Conservation (phyloP, 2,329 filamentous ascomycete species). For the Epicoccum sorghinum region DNA sequence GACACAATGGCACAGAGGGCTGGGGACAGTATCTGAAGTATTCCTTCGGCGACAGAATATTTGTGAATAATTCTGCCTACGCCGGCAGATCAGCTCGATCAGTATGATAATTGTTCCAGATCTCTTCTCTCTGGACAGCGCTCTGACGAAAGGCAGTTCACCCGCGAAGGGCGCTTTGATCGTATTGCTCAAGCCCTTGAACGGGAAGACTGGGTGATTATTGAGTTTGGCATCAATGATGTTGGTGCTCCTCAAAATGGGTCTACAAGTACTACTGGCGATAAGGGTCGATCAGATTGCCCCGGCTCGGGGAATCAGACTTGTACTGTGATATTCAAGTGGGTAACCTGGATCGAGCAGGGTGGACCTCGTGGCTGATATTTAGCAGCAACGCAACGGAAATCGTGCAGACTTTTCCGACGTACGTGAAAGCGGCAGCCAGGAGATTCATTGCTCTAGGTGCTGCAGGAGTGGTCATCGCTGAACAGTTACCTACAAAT, state of each 20-base stretch:
- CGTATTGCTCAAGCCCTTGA: slow-evolving; percentile 59
- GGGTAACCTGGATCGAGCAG: background rate
- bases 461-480: slow-evolving; percentile 60
- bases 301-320: slow-evolving; percentile 58
- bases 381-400: slow-evolving; percentile 50
- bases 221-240: slow-evolving; percentile 74
- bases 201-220: slow-evolving; percentile 67
- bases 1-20: slow-evolving; percentile 49
- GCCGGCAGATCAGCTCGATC: slow-evolving; percentile 69
- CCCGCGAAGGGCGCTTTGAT: slow-evolving; percentile 67
- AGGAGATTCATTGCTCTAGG: slow-evolving; percentile 60
- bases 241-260: slow-evolving; percentile 46
- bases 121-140: no score
- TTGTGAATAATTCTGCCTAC: slow-evolving; percentile 66
- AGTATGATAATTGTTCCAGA: background rate
- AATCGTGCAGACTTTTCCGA: slow-evolving; percentile 64
- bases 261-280: slow-evolving; percentile 57
- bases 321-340: slow-evolving; percentile 55
- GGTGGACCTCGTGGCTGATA: slow-evolving; percentile 19
- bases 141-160: slow-evolving; percentile 49
- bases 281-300: slow-evolving; percentile 67
- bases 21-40: slow-evolving; percentile 66
- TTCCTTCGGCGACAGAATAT: slow-evolving; percentile 50
- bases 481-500: slow-evolving; percentile 65
- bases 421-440: slow-evolving; percentile 63